Evolutionary conservation across 805 yeast species (phyloP).

Genomic region (Metschnikowia drakensbergensis): DNA sequence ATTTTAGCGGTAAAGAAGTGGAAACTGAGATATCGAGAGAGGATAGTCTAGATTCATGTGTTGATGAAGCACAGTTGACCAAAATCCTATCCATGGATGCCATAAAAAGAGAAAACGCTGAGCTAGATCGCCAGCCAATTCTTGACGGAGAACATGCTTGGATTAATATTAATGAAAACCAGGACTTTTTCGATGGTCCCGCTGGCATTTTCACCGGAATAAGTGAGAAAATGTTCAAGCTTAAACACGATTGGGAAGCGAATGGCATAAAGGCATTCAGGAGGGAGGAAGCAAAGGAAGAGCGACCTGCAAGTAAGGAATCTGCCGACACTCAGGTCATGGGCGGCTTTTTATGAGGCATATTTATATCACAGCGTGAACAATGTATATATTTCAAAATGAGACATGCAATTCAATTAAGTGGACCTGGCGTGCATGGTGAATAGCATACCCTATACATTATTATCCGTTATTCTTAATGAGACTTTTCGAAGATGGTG

Average conservation of each 20-base stretch:
- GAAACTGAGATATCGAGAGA: constrained; percentile 10
- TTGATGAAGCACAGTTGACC: constrained; percentile 16
- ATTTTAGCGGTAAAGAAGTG: constrained; percentile 39
- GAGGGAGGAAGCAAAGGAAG: not conserved
- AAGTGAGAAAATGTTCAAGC: constrained; percentile 52
- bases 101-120: constrained; percentile 34
- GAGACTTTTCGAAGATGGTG: not conserved
- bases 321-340: constrained; percentile 5
- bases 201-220: constrained; percentile 67
- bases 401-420: too few species aligned
- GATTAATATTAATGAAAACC: constrained; percentile 45
- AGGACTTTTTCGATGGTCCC: constrained; percentile 56
- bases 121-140: constrained; percentile 27
- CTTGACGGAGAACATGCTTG: constrained; percentile 40
- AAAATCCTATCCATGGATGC: constrained; percentile 32
- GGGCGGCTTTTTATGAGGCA: constrained; percentile 12
- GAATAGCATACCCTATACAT: not conserved
- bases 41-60: constrained; percentile 13
- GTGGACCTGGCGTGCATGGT: too few species aligned
- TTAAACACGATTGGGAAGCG: constrained; percentile 26
- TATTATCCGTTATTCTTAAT: not conserved
- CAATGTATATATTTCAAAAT: too few species aligned
- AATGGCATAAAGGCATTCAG: constrained; percentile 13
- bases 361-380: not conserved
- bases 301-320: not conserved